These are phyloP conservation scores for Mycena chlorophos DNA, from an alignment of 768 basidiomycete genomes.

Conservation along the genomic window DNA sequence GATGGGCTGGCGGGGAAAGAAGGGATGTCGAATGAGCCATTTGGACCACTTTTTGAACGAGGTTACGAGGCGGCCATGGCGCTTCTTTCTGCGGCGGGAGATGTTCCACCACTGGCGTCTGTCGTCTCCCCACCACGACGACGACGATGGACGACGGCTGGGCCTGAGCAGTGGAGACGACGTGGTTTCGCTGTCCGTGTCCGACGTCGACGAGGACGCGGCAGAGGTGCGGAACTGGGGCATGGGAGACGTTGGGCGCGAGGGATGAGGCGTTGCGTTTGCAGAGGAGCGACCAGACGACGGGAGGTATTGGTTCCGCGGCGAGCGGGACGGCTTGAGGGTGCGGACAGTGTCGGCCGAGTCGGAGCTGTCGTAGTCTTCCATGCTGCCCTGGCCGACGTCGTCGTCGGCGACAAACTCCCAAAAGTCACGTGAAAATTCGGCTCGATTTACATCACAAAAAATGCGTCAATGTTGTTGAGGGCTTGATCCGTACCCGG, in stretches of 20 bases:
- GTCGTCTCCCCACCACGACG: slow-evolving; percentile 44
- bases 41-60: slow-evolving; percentile 55
- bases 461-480: not conserved
- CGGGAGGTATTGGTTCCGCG: slow-evolving; percentile 33
- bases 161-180: slow-evolving; percentile 43
- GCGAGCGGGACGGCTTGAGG: slow-evolving; percentile 23
- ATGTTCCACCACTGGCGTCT: slow-evolving; percentile 59
- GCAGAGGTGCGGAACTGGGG: slow-evolving; percentile 53
- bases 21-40: slow-evolving; percentile 64
- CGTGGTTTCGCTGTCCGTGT: slow-evolving; percentile 61
- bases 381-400: slow-evolving; percentile 22
- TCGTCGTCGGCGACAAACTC: slow-evolving; percentile 13
- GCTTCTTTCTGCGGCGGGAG: slow-evolving; percentile 52
- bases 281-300: slow-evolving; percentile 44
- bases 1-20: slow-evolving; percentile 77
- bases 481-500: no score
- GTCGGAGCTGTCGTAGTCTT: slow-evolving; percentile 50
- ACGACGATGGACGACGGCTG: slow-evolving; percentile 25
- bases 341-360: slow-evolving; percentile 38
- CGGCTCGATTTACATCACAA: no score
- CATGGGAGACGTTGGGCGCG: slow-evolving; percentile 61
- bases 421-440: no score
- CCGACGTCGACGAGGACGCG: slow-evolving; percentile 54
- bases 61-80: slow-evolving; percentile 49
- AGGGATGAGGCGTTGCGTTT: slow-evolving; percentile 56